Percentiles rank a stretch among this genome's conserved stretches.
phyloP scores from a whole-genome alignment of 495 filamentous ascomycete species.

The Podospora bellae-mahoneyi region DNA sequence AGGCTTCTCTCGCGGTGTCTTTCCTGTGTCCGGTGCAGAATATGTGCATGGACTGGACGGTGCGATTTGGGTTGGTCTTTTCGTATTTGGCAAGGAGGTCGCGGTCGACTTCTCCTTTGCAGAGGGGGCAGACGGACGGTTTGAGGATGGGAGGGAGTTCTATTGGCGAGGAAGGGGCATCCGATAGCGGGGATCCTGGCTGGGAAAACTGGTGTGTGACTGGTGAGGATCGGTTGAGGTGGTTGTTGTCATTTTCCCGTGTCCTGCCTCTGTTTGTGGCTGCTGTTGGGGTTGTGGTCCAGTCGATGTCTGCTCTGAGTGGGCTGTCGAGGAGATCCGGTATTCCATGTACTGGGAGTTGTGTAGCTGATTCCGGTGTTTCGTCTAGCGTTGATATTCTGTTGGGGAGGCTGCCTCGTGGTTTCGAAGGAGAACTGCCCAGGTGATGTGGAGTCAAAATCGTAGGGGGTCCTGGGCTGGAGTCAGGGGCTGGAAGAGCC shows the following conservation, averaged over 20 bases:
- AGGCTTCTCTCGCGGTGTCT: slow-evolving; percentile 55
- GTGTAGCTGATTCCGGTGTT: neutral
- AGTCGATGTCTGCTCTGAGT: neutral
- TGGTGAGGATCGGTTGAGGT: neutral
- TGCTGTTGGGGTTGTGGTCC: neutral
- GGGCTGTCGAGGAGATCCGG: neutral
- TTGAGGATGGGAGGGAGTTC: neutral
- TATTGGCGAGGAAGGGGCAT: neutral
- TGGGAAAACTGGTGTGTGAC: neutral
- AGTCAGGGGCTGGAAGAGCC: neutral
- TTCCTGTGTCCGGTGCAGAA: slow-evolving; percentile 75
- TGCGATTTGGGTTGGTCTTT: slow-evolving; percentile 46
- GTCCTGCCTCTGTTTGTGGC: neutral
- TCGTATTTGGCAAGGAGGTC: slow-evolving; percentile 49
- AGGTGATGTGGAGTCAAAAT: neutral
- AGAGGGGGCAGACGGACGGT: slow-evolving; percentile 59
- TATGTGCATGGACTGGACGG: slow-evolving; percentile 55
- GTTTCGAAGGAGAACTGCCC: neutral
- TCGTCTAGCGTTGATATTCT: neutral
- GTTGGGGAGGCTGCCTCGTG: neutral
- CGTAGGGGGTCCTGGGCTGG: neutral
- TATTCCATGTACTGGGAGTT: neutral
- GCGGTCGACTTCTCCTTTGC: slow-evolving; percentile 56
- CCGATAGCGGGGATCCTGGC: neutral
- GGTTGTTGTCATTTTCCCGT: neutral